Conservation (phyloP, 805 yeast species). For the Candida boleticola region DNA sequence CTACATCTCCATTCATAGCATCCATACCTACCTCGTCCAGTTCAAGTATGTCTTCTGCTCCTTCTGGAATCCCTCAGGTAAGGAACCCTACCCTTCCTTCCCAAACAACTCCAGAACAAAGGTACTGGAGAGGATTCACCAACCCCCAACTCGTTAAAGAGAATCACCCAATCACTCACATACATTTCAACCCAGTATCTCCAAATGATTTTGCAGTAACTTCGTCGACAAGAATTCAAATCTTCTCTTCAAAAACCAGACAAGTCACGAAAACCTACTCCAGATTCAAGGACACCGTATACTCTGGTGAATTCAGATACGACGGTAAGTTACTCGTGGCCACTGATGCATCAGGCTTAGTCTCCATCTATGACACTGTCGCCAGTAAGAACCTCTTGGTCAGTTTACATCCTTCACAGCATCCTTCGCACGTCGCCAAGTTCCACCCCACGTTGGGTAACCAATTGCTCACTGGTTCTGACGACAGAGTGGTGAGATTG, state of each 20-base stretch:
- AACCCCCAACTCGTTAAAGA: constrained; percentile 90
- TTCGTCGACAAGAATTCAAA: constrained; percentile 85
- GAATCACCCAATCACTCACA: constrained; percentile 85
- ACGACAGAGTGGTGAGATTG: constrained; percentile 81
- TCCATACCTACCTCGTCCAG: not conserved
- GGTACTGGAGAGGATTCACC: constrained; percentile 86
- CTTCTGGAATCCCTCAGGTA: constrained; percentile 61
- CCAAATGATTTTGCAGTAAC: constrained; percentile 95
- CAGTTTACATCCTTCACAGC: constrained; percentile 76
- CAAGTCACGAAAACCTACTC: constrained; percentile 84
- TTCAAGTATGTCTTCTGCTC: constrained; percentile 80
- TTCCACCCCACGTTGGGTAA: constrained; percentile 79
- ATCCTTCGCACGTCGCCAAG: constrained; percentile 91
- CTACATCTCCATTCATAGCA: not conserved
- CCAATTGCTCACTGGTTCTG: constrained; percentile 82
- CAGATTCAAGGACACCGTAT: constrained; percentile 88
- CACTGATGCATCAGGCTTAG: constrained; percentile 92
- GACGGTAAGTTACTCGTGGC: constrained; percentile 93
- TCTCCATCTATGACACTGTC: constrained; percentile 83
- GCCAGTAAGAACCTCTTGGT: constrained; percentile 78
- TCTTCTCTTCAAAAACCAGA: constrained; percentile 90
- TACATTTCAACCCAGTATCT: constrained; percentile 78
- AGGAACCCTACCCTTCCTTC: constrained; percentile 78
- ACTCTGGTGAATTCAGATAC: constrained; percentile 83
- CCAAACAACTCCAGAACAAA: constrained; percentile 85